Conservation (phyloP, 768 basidiomycete genomes). For the Gelatoporia subvermispora region DNA sequence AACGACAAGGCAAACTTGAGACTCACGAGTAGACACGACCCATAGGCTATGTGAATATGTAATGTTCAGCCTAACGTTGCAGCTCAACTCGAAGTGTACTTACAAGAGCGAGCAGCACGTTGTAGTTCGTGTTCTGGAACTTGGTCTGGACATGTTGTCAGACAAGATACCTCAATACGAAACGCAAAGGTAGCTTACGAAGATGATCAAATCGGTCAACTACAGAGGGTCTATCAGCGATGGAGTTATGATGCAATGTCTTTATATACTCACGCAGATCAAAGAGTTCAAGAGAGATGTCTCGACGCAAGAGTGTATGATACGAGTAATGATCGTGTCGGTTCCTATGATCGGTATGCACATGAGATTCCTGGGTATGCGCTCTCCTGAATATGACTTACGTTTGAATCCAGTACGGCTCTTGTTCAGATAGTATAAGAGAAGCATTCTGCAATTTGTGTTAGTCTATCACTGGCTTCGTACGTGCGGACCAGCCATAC, state of each 20-base stretch:
- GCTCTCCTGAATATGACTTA: neutral
- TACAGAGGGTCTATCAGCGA: too few species aligned
- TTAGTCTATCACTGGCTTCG: neutral
- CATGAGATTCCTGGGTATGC: neutral
- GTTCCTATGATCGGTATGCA: neutral
- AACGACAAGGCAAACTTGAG: too few species aligned
- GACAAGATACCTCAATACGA: too few species aligned
- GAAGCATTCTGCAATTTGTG: neutral
- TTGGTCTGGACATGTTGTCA: too few species aligned
- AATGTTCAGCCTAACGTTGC: too few species aligned
- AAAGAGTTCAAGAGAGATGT: neutral
- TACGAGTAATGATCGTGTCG: neutral
- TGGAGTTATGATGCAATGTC: neutral
- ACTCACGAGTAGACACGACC: too few species aligned
- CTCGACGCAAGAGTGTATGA: neutral
- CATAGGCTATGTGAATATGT: too few species aligned
- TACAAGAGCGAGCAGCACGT: too few species aligned
- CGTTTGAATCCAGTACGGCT: neutral
- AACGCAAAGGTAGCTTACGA: too few species aligned
- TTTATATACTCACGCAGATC: neutral
- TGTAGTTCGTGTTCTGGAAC: too few species aligned
- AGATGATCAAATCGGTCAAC: too few species aligned
- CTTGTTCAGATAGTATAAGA: neutral
- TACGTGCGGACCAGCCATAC: neutral
- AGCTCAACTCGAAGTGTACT: too few species aligned